These are phyloP conservation scores for Iris pallida DNA, from an alignment of 116 monocot genomes.

Conservation along the genomic window DNA sequence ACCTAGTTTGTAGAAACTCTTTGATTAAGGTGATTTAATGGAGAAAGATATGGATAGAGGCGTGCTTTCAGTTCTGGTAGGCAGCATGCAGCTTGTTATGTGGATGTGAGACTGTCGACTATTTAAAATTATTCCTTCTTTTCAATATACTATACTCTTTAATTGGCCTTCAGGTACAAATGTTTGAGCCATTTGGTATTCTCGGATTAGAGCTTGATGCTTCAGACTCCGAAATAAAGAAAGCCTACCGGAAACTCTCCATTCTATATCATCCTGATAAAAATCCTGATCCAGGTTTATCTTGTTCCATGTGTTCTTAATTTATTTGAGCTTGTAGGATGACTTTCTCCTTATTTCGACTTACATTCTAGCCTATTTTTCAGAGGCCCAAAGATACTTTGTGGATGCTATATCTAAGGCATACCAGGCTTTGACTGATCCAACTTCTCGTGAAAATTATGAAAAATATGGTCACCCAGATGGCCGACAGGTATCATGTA, in stretches of 20 bases:
- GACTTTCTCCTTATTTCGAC: neutral
- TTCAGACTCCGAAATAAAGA: constrained; percentile 92
- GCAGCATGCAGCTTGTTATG: too few relatives aligned
- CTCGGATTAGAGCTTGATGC: constrained; percentile 81
- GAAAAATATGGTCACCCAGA: constrained; percentile 93
- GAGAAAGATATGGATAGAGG: too few relatives aligned
- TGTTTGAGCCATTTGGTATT: constrained; percentile 84
- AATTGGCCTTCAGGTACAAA: constrained; percentile 38
- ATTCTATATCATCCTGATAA: constrained; percentile 93
- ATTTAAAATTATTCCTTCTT: neutral
- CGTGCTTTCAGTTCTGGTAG: neutral
- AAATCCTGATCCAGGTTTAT: constrained; percentile 91
- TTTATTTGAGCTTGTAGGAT: neutral
- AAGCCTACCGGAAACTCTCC: constrained; percentile 81
- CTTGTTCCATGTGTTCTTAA: constrained; percentile 6
- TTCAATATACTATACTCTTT: neutral
- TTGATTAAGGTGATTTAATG: too few relatives aligned
- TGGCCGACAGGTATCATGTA: constrained; percentile 63
- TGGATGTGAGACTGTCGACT: too few relatives aligned
- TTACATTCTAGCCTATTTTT: constrained; percentile 5
- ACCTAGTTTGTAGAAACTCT: too few relatives aligned
- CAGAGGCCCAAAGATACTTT: constrained; percentile 51
- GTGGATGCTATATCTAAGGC: constrained; percentile 87
- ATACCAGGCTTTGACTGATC: constrained; percentile 87
- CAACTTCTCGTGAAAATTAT: constrained; percentile 77